These are phyloP conservation scores for Debaryomyces subglobosus DNA, from an alignment of 1,139 yeast species.

Conservation along the genomic window DNA sequence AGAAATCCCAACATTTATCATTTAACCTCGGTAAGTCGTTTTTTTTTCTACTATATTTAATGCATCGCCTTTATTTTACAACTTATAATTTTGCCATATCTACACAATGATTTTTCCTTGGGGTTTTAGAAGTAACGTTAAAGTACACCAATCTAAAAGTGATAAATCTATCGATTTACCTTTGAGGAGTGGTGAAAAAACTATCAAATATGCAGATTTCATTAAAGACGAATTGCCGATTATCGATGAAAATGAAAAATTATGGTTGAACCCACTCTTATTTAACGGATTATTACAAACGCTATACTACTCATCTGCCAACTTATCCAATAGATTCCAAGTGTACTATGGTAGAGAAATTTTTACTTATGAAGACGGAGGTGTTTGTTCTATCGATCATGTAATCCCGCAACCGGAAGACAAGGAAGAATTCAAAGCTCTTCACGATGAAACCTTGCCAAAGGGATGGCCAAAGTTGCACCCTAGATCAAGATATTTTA, in stretches of 20 bases:
- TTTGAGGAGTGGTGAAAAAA: conserved; percentile 17
- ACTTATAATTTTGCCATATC: not conserved
- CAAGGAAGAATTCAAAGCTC: conserved; percentile 49
- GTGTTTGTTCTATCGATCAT: conserved; percentile 79
- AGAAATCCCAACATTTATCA: not conserved
- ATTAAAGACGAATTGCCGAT: conserved; percentile 26
- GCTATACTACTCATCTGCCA: conserved; percentile 60
- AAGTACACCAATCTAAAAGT: conserved; percentile 27
- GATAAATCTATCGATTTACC: conserved; percentile 23
- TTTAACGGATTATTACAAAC: conserved; percentile 83
- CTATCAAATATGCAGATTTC: conserved; percentile 26
- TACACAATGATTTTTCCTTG: conserved; percentile 20
- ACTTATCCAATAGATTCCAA: conserved; percentile 52
- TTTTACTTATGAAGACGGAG: conserved; percentile 61
- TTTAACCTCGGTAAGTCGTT: not conserved
- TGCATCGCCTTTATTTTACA: not conserved
- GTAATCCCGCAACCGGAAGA: conserved; percentile 55
- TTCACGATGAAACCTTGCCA: conserved; percentile 58
- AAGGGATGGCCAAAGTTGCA: conserved; percentile 76
- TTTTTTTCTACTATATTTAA: too few relatives aligned
- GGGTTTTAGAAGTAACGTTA: conserved; percentile 45
- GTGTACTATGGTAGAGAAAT: conserved; percentile 80
- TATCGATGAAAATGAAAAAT: conserved; percentile 35
- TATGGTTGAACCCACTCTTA: conserved; percentile 63
- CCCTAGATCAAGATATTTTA: conserved; percentile 74